phyloP scores from a whole-genome alignment of 1,139 yeast species.

The Zygosaccharomyces pseudobailii region DNA sequence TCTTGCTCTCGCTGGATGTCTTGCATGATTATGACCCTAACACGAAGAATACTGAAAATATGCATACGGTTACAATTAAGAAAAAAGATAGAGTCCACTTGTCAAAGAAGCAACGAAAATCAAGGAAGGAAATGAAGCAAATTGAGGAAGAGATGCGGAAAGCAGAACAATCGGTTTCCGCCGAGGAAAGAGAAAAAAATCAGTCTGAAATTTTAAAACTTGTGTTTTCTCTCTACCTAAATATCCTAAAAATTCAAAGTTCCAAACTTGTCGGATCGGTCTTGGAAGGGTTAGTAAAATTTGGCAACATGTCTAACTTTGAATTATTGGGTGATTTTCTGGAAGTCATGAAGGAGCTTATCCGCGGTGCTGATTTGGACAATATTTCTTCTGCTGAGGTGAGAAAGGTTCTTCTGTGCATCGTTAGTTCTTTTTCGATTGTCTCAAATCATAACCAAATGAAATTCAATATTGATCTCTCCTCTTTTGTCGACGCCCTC shows the following conservation, averaged over 20 bases:
- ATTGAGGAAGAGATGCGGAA: constrained; percentile 84
- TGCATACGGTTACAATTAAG: constrained; percentile 48
- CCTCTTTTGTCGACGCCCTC: constrained; percentile 68
- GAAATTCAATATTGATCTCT: constrained; percentile 61
- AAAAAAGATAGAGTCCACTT: constrained; percentile 87
- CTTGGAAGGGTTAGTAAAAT: constrained; percentile 83
- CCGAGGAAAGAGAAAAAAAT: constrained; percentile 76
- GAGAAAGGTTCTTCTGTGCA: constrained; percentile 73
- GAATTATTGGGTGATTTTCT: constrained; percentile 89
- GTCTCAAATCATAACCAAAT: constrained; percentile 67
- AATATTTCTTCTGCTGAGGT: constrained; percentile 39
- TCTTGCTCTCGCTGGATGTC: constrained; percentile 67
- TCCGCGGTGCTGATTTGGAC: constrained; percentile 48
- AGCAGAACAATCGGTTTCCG: constrained; percentile 84
- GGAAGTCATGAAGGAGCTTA: constrained; percentile 79
- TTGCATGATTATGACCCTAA: constrained; percentile 79
- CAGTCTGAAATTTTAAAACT: constrained; percentile 81
- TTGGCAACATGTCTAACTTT: constrained; percentile 87
- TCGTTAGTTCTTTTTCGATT: constrained; percentile 88
- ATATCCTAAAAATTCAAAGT: constrained; percentile 60
- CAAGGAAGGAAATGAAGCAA: constrained; percentile 75
- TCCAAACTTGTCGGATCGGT: constrained; percentile 79
- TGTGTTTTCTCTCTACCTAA: constrained; percentile 68
- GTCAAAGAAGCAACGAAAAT: constrained; percentile 82
- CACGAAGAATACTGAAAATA: constrained; percentile 40